Evolutionary conservation across 306 rosid species (phyloP), one percentile per base, ranked within the genome.

Genomic region (Lathyrus tuberosus): DNA sequence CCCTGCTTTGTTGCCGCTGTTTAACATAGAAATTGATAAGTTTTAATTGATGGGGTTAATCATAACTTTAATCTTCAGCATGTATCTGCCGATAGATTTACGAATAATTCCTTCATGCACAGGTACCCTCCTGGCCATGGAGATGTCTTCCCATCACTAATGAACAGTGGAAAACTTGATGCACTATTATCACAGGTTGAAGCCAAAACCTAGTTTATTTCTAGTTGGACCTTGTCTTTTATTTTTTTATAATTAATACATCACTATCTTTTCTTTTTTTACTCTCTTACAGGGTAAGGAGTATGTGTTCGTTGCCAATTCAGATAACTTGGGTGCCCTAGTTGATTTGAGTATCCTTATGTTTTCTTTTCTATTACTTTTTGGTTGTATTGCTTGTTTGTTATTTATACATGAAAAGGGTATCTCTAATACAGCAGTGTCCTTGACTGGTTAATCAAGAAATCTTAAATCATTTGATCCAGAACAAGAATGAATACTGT

Each of bases 51-150:
- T 61, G 12, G 62, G 72, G 35, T 67, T 44, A n/a, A 16, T 47
- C 2, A 5, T 47, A 52, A 59, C 57, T 40, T 56, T 44, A 54
- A 58, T n/a, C 14, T 59, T 13, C 41, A 65, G 65, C 26, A 66
- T 71, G 58, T 64, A 74, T 68, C 49, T 44, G 17, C 47, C 41
- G 31, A 71, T 58, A 11, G 53, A 59, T 68, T 65, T 53, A 76
- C 64, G 62, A 65, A 63, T 72, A 57, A 61, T 65, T 35, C 71
- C 14, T 78, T 35, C 40, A 17, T 66, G 24, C 59, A 68, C 71
- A 94, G 99, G 99, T 94, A 88, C 75, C 99, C 99, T 82, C 99
- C 99, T 49, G 99, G 99, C 70, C 97, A 94, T 48, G 99, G 99
- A 30, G 99, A 94, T 67, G 97, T 94, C 73, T 94, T 94, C 83